Evolutionary conservation across 352 stramenopile genomes (phyloP).

Genomic region (Pythium coloratum): DNA sequence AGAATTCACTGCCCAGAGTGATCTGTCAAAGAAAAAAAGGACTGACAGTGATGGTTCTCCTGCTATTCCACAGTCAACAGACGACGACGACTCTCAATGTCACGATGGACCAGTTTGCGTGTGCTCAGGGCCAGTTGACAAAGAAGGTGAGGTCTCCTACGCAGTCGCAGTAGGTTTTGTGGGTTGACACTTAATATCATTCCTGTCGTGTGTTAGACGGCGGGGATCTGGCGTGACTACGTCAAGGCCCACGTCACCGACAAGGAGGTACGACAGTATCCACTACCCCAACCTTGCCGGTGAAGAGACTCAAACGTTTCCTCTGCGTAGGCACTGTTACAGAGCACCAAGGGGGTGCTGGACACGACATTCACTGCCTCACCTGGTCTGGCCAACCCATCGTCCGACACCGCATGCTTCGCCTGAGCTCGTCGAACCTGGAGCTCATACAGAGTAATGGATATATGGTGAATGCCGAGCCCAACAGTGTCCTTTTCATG

Average conservation of each 20-base stretch:
- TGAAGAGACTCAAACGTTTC: no score
- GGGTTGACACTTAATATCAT: not conserved
- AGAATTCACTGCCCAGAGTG: not conserved
- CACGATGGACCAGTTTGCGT: conserved; percentile 61
- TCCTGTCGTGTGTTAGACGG: conserved; percentile 20
- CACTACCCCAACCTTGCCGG: no score
- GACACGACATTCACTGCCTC: conserved; percentile 20
- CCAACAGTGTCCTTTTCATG: not conserved
- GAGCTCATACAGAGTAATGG: not conserved
- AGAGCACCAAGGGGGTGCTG: conserved; percentile 47
- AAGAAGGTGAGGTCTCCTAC: conserved; percentile 36
- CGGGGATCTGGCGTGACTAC: conserved; percentile 52
- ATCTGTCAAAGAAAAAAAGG: not conserved
- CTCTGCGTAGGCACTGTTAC: conserved; percentile 28
- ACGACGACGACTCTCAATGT: conserved; percentile 43
- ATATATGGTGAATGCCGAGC: not conserved
- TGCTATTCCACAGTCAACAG: conserved; percentile 23
- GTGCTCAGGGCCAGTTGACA: conserved; percentile 53
- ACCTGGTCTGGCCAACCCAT: conserved; percentile 3
- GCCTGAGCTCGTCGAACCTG: conserved; percentile 3
- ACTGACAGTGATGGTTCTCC: no score
- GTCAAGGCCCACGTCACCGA: conserved; percentile 41
- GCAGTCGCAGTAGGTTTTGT: no score
- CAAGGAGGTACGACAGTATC: conserved; percentile 26
- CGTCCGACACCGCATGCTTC: conserved; percentile 10